Conservation (phyloP, 768 basidiomycete species). For the Strobilomyces confusus region DNA sequence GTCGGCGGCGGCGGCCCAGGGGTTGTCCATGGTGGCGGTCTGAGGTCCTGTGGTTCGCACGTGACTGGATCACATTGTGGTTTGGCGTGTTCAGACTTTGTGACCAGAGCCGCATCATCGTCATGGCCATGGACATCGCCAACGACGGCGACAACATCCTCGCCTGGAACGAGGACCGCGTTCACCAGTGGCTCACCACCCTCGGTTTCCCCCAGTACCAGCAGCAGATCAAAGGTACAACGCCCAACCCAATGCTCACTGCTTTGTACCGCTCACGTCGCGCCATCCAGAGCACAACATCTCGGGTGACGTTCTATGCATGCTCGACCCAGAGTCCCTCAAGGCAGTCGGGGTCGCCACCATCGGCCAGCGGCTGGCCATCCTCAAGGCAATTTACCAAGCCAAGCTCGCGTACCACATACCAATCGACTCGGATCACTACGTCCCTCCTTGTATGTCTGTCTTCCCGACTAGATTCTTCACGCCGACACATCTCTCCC, state of each 20-base stretch:
- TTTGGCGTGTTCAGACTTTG: background rate
- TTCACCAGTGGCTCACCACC: slow-evolving; percentile 70
- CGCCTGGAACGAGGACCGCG: slow-evolving; percentile 76
- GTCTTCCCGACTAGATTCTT: background rate
- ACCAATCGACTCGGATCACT: slow-evolving; percentile 78
- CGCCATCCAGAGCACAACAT: slow-evolving; percentile 74
- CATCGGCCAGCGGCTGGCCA: slow-evolving; percentile 86
- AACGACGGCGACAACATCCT: slow-evolving; percentile 34
- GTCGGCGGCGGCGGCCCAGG: slow-evolving; percentile 54
- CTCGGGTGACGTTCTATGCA: slow-evolving; percentile 82
- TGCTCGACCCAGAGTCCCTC: slow-evolving; percentile 79
- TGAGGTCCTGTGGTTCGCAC: slow-evolving; percentile 4
- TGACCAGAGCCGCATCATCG: background rate
- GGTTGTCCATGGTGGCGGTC: slow-evolving; percentile 56
- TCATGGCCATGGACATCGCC: slow-evolving; percentile 29
- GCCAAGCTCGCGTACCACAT: slow-evolving; percentile 82
- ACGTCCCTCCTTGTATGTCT: slow-evolving; percentile 81
- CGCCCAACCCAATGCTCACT: background rate
- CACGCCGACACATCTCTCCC: background rate
- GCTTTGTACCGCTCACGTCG: background rate
- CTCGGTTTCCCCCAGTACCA: slow-evolving; percentile 88
- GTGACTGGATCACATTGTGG: slow-evolving; percentile 10
- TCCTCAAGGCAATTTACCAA: slow-evolving; percentile 89
- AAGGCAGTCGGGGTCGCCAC: slow-evolving; percentile 86
- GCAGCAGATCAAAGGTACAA: slow-evolving; percentile 72